A percentile compares a stretch with the other conserved stretches of the same genome.
phyloP scores from a whole-genome alignment of 1,284 basidiomycete genomes.

The Fomes fomentarius region DNA sequence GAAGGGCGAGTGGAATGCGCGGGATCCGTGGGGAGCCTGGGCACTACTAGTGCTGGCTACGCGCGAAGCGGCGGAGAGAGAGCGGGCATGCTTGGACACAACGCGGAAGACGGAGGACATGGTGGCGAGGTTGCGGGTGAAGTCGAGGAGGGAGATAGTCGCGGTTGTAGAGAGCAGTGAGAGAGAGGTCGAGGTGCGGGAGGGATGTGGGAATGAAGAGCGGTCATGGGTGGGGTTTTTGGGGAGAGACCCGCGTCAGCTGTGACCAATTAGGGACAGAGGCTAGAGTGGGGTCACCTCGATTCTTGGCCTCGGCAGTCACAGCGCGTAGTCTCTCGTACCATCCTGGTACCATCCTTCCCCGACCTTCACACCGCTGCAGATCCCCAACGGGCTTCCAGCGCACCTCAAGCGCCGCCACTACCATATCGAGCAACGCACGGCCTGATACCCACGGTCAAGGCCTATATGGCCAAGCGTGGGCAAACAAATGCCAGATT shows the following conservation, averaged over 20 bases:
- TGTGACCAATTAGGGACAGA: conserved; percentile 13
- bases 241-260: conserved; percentile 27
- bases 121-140: conserved; percentile 11
- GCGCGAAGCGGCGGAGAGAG: conserved; percentile 29
- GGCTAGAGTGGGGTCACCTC: conserved; percentile 21
- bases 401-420: no score
- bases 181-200: neutral
- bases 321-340: conserved; percentile 18
- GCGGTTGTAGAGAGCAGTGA: conserved; percentile 6
- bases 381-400: conserved; percentile 11
- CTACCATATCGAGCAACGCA: no score
- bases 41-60: no score
- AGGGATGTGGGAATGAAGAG: conserved; percentile 25
- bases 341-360: no score
- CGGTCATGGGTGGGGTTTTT: conserved; percentile 33
- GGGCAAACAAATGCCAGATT: no score
- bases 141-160: conserved; percentile 4
- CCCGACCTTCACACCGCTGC: neutral
- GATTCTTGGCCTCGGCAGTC: conserved; percentile 17
- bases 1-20: conserved; percentile 62
- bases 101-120: conserved; percentile 34
- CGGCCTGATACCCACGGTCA: no score
- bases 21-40: conserved; percentile 9
- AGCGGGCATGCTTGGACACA: conserved; percentile 35
- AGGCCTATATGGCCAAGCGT: no score